Evolutionary conservation across 805 yeast species (phyloP), one percentile per base, ranked within the genome.

Genomic region (Metschnikowia lachancei): DNA sequence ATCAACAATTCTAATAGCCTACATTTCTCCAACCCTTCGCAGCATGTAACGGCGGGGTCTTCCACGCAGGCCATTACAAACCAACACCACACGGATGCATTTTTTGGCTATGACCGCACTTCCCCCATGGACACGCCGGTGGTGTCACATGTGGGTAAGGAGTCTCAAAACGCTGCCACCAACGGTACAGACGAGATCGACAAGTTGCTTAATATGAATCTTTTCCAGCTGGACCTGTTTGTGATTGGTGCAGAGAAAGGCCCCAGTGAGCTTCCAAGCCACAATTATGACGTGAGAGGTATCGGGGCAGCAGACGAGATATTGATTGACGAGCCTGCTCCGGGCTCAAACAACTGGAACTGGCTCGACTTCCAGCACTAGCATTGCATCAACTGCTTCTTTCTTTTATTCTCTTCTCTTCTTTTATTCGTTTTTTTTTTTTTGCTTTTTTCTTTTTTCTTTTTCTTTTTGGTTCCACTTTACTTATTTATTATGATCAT

Each of bases 101-200:
- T 46, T 33, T 46, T 46, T 24, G 46, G 46, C 8, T 43, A 43
- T 29, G 45, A 37, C 29, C 39, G 36, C 16, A 19, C 35, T 34
- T 11, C 49, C 18, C 41, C 16, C 18, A 20, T 28, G 42, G 40
- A 40, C 12, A 36, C 41, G 36, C 47, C 42, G 16, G 11, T 18
- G 16, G 11, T 18, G 2, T 34, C 46, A 17, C 42, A 20, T 17
- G 5, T 19, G 26, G 43, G 37, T 22, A 35, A 36, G 33, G 41
- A 40, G 11, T 19, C 36, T 4, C 43, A 42, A 13, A 47, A 45
- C 26, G 36, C 45, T 4, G 47, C 54, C n/a, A 22, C 45, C 38
- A 51, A 50, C 35, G 56, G 56, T 31, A 49, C 60, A 1, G 76
- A 71, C 49, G 74, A 71, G 41, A 67, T 70, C 24, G 76, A 71